Percentiles rank a stretch among this genome's conserved stretches.
These are phyloP conservation scores for Saturnispora kantuleensis DNA, from an alignment of 805 yeast genomes.

Conservation along the genomic window DNA sequence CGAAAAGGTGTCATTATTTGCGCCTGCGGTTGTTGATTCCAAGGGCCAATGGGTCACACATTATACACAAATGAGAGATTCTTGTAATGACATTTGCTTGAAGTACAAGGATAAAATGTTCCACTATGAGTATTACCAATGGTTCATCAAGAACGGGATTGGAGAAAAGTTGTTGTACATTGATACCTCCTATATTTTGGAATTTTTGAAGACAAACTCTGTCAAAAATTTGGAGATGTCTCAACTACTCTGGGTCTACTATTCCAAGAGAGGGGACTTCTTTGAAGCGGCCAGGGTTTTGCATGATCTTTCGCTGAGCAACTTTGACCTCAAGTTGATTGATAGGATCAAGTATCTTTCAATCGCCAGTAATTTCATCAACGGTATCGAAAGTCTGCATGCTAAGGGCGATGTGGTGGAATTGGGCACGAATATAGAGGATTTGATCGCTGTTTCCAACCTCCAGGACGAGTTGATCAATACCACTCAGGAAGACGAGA, in stretches of 20 bases:
- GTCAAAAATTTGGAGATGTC: slow-evolving; percentile 60
- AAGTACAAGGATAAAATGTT: slow-evolving; percentile 71
- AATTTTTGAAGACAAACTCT: slow-evolving; percentile 64
- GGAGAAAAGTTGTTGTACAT: slow-evolving; percentile 70
- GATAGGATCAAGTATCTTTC: slow-evolving; percentile 83
- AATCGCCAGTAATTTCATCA: slow-evolving; percentile 87
- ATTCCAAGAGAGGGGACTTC: slow-evolving; percentile 70
- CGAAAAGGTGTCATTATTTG: slow-evolving; percentile 1
- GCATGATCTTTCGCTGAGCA: slow-evolving; percentile 63
- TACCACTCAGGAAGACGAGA: slow-evolving; percentile 40
- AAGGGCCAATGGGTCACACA: slow-evolving; percentile 35
- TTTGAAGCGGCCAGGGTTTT: slow-evolving; percentile 78
- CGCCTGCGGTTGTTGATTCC: slow-evolving; percentile 20
- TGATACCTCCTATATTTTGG: slow-evolving; percentile 71
- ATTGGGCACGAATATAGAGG: slow-evolving; percentile 60
- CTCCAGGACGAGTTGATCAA: slow-evolving; percentile 61
- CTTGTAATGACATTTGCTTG: slow-evolving; percentile 66
- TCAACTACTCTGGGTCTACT: slow-evolving; percentile 79
- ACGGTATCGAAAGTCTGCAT: slow-evolving; percentile 69
- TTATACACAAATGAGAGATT: slow-evolving; percentile 51
- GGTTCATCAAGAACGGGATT: slow-evolving; percentile 74
- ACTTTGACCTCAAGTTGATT: slow-evolving; percentile 54
- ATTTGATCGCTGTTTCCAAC: slow-evolving; percentile 76
- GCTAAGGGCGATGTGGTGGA: slow-evolving; percentile 69
- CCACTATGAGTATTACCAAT: slow-evolving; percentile 86